Percentiles rank a stretch among this genome's conserved stretches.
Evolutionary conservation across 2,329 filamentous ascomycete genomes (phyloP).

Genomic region (Fusarium nelsonii): DNA sequence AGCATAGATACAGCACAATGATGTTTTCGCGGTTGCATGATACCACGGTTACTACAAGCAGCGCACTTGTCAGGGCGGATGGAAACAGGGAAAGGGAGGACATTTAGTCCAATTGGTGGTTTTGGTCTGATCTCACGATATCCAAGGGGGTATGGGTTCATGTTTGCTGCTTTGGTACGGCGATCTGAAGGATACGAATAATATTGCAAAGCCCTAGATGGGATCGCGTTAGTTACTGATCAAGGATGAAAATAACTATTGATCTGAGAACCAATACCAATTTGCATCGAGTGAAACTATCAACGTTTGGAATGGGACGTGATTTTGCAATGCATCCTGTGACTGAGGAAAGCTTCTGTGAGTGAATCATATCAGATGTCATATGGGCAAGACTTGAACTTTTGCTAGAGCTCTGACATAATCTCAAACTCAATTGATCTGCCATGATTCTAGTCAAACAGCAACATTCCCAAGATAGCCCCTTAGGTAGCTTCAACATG

Average conservation of each 20-base stretch:
- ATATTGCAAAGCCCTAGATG: constrained; percentile 15
- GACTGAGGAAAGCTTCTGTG: background rate
- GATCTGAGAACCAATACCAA: background rate
- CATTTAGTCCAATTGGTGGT: constrained; percentile 13
- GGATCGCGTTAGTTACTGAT: constrained; percentile 14
- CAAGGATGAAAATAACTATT: constrained; percentile 16
- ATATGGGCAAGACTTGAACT: background rate
- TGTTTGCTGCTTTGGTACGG: constrained; percentile 20
- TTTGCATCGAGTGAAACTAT: background rate
- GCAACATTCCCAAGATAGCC: background rate
- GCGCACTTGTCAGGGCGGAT: constrained; percentile 23
- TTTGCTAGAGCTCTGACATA: background rate
- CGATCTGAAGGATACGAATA: constrained; percentile 16
- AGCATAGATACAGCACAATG: constrained; percentile 27
- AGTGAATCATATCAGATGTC: background rate
- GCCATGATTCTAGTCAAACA: constrained; percentile 1
- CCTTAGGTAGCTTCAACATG: background rate
- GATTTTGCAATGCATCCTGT: background rate
- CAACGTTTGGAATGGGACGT: background rate
- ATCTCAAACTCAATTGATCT: background rate
- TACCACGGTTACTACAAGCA: constrained; percentile 31
- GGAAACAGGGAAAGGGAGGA: constrained; percentile 1
- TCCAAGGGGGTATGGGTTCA: constrained; percentile 3
- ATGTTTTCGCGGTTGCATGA: constrained; percentile 35
- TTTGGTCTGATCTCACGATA: constrained; percentile 24